Base-by-base conservation (phyloP, 2,329 filamentous ascomycete genomes). In the Sarocladiaceae sp. region DNA sequence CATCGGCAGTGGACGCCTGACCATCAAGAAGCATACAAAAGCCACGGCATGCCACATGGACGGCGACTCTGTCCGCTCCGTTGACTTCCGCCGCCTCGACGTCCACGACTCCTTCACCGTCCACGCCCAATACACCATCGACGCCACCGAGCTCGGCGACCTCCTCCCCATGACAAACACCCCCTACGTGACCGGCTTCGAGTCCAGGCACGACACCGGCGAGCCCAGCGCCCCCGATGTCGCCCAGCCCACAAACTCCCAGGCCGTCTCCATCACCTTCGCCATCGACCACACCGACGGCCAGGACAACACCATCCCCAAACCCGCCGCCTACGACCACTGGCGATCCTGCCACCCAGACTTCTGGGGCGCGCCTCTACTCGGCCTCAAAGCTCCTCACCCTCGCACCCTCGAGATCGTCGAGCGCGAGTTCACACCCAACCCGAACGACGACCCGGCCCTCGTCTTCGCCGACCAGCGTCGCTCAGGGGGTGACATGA, bases 251-350 rank as follows among this genome's bases (percentile, higher is more conserved):
- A 24, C 49, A 1, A 57, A 58, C 46, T 56, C 54, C 1, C 55
- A 58, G 12, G 55, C 55, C 1, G 55, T 58, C 3, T 57, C 55
- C 3, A 57, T 58, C 42, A 57, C 55, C 42, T 58, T 58, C 19
- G 54, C 55, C 0, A 54, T 58, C n/a, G 55, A 58, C 18, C 54
- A 58, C n/a, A 49, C 54, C 2, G 53, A 55, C 1, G 55, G 55
- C 3, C 51, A 53, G 21, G 50, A 58, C n/a, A 37, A 56, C 13
- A 57, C 51, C 0, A 57, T 58, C 1, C 48, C 48, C 0, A 55
- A 52, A 10, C 55, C 55, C 0, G 34, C 47, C 1, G 43, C 41
- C 3, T 57, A 57, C 13, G 55, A 57, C 13, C 48, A 51, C 42
- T 58, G 55, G 55, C 49, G 53, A 3, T 42, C 39, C 9, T 52